A percentile compares a stretch with the other conserved stretches of the same genome.
Conservation (phyloP, 805 yeast species). For the Pichia phayaonensis region DNA sequence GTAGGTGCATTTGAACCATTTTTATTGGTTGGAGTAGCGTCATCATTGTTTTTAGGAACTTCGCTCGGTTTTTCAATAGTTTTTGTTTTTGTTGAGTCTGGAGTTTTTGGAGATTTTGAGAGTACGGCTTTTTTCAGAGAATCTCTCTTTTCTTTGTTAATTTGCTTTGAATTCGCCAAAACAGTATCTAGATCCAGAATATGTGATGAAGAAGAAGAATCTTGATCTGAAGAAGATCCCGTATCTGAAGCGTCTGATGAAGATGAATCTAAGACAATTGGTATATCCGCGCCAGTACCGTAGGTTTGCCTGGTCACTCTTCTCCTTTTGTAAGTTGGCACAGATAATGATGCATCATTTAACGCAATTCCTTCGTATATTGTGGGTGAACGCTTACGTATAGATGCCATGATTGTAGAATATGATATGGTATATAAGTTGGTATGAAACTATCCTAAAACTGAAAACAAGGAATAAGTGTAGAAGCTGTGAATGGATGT, state of each 20-base stretch:
- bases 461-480: too few relatives aligned
- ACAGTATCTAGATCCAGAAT: background rate
- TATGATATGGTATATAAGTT: too few relatives aligned
- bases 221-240: background rate
- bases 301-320: conserved; percentile 2
- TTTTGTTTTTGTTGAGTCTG: background rate
- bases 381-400: background rate
- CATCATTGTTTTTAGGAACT: background rate
- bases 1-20: background rate
- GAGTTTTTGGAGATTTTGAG: background rate
- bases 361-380: background rate
- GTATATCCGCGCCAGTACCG: conserved; percentile 3
- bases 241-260: background rate
- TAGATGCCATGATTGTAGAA: background rate
- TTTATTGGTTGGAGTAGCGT: background rate
- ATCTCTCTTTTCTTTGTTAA: background rate
- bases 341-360: background rate
- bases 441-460: too few relatives aligned
- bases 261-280: conserved; percentile 5
- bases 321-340: background rate
- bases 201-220: background rate
- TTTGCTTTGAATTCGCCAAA: background rate
- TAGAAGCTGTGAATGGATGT: too few relatives aligned
- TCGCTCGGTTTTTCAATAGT: background rate
- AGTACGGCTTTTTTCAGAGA: background rate